These are phyloP conservation scores for Eucalyptus caleyi DNA, from an alignment of 345 rosid genomes.

Conservation along the genomic window DNA sequence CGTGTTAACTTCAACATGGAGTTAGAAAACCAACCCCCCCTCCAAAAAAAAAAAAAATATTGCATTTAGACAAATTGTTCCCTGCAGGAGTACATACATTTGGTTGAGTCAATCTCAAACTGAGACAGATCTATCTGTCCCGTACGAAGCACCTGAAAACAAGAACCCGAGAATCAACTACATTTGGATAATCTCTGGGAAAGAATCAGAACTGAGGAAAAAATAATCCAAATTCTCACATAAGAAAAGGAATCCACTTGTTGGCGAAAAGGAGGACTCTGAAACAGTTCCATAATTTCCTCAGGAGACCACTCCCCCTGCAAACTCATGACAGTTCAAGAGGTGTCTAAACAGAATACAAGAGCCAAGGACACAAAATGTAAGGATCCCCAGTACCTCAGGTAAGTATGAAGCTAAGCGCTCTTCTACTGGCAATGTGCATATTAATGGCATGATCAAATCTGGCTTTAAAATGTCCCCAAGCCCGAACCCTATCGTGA, in stretches of 20 bases:
- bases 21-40: background rate
- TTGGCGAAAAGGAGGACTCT: slow-evolving; percentile 91
- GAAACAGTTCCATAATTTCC: slow-evolving; percentile 77
- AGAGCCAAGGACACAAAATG: background rate
- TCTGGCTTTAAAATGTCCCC: slow-evolving; percentile 91
- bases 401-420: slow-evolving; percentile 66
- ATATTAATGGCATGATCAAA: slow-evolving; percentile 82
- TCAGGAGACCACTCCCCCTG: slow-evolving; percentile 73
- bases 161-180: background rate
- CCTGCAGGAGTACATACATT: slow-evolving; percentile 40
- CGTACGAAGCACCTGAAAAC: slow-evolving; percentile 71
- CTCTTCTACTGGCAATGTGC: slow-evolving; percentile 50
- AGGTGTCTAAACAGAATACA: background rate
- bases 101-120: slow-evolving; percentile 86
- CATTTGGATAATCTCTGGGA: background rate
- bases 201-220: background rate
- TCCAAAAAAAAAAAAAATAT: no score
- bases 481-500: slow-evolving; percentile 50
- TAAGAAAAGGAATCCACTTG: slow-evolving; percentile 96
- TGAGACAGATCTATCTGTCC: slow-evolving; percentile 94
- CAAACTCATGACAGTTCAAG: slow-evolving; percentile 7
- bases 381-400: slow-evolving; percentile 34
- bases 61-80: background rate
- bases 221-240: slow-evolving; percentile 29
- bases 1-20: background rate